Percentiles rank a stretch among this genome's conserved stretches.
These are phyloP conservation scores for Rhododendron williamsianum DNA, from an alignment of 148 eudicot species.

Conservation along the genomic window DNA sequence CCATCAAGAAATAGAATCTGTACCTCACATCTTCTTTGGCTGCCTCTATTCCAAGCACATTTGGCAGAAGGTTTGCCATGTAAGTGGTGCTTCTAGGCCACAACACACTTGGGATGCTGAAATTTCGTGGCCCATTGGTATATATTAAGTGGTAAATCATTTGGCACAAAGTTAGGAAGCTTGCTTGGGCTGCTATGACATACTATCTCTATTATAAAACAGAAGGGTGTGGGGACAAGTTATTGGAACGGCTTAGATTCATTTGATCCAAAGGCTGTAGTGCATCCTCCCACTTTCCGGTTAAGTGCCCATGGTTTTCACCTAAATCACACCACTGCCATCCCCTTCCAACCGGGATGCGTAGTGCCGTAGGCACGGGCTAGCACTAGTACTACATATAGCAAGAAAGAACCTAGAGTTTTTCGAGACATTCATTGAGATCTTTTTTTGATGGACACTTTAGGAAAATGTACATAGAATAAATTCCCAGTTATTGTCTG, in stretches of 20 bases:
- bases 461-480: background rate
- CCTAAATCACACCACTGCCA: no score
- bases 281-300: no score
- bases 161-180: background rate
- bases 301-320: no score
- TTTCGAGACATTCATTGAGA: background rate
- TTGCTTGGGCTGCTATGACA: background rate
- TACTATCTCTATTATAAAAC: no score
- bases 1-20: background rate
- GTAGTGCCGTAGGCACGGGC: no score
- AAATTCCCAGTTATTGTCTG: background rate
- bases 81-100: background rate
- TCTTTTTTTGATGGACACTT: background rate
- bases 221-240: no score
- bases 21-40: background rate
- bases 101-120: background rate
- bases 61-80: background rate
- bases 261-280: no score
- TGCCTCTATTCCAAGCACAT: background rate
- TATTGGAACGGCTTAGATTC: no score
- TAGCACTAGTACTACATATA: no score
- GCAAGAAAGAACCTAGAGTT: background rate
- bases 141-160: background rate
- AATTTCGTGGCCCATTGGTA: background rate
- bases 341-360: no score